Evolutionary conservation across 371 early-diverging fungal genomes (phyloP), one percentile per base, ranked within the genome.

Genomic region (Mortierella sp.): DNA sequence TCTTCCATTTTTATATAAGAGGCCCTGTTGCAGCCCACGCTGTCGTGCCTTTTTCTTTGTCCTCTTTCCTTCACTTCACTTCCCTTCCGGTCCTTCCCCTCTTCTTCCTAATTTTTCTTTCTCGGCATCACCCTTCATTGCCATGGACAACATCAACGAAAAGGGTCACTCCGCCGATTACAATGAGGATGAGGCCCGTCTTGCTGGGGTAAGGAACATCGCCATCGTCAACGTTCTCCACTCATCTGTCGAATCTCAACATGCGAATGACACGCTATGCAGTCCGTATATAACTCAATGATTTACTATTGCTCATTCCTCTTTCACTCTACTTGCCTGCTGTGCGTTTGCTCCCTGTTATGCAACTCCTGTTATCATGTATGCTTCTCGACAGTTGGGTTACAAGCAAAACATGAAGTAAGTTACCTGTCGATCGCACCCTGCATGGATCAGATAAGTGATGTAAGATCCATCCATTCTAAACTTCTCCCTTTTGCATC

Each of bases 401-500:
- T 76, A 76, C 59, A 69, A 76, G 58, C 78, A 76, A 54, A 76
- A 76, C 62, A 76, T 76, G 78, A 76, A 76, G 78, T 76, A 65
- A 37, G 65, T 27, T 23, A 43, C 43, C 26, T 26, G 27, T n/a
- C 24, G 11, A 15, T 6, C 23, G 24, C 17, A 15, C 3, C 39
- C 14, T 14, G n/a, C n/a, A n/a, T n/a, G n/a, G n/a, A n/a, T n/a
- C n/a, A n/a, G n/a, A n/a, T n/a, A n/a, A n/a, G n/a, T n/a, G n/a
- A n/a, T n/a, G n/a, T n/a, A n/a, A n/a, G n/a, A n/a, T n/a, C n/a
- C n/a, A n/a, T n/a, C n/a, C n/a, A n/a, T n/a, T n/a, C n/a, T n/a
- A n/a, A n/a, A n/a, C n/a, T n/a, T n/a, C 26, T 26, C 37, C 11
- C 24, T 19, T 15, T 6, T 31, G 24, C 17, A 15, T 2, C 39